Conservation (phyloP, 140 eudicot species). For the Cichorium intybus region DNA sequence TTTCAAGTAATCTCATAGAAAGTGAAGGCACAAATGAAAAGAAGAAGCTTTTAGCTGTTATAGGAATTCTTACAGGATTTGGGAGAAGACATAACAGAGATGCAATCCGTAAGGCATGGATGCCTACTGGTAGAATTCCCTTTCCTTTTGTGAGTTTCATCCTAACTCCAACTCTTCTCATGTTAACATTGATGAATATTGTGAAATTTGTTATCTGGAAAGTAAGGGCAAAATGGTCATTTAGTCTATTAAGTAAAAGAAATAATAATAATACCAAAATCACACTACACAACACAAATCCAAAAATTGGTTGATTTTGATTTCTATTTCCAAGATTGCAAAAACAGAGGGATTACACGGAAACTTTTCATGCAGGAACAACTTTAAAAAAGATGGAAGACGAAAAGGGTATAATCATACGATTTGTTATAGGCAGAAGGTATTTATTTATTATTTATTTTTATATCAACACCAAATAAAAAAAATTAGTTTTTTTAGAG, state of each 20-base stretch:
- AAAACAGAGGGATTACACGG: conserved; percentile 18
- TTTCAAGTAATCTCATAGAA: conserved; percentile 35
- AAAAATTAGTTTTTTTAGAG: neutral
- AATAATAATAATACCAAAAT: no score
- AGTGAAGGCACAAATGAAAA: conserved; percentile 36
- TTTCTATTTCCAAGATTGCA: conserved; percentile 13
- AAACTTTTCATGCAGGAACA: conserved; percentile 43
- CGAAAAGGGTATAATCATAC: conserved; percentile 71
- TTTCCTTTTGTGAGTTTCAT: conserved; percentile 37
- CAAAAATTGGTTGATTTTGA: neutral
- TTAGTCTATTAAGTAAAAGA: no score
- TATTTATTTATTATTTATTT: conserved; percentile 22
- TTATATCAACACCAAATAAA: conserved; percentile 7
- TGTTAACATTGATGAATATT: no score
- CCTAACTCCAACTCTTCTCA: conserved; percentile 19
- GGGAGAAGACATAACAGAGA: conserved; percentile 78
- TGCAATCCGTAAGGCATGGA: conserved; percentile 94
- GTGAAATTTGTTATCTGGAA: no score
- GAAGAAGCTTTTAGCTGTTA: conserved; percentile 69
- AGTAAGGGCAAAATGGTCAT: no score
- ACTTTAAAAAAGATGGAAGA: conserved; percentile 58
- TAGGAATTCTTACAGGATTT: conserved; percentile 76
- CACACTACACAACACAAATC: neutral
- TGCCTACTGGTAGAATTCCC: conserved; percentile 72
- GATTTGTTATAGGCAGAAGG: conserved; percentile 95